Base-by-base conservation (phyloP, 1,139 yeast species). In the Suhomyces anneliseae region DNA sequence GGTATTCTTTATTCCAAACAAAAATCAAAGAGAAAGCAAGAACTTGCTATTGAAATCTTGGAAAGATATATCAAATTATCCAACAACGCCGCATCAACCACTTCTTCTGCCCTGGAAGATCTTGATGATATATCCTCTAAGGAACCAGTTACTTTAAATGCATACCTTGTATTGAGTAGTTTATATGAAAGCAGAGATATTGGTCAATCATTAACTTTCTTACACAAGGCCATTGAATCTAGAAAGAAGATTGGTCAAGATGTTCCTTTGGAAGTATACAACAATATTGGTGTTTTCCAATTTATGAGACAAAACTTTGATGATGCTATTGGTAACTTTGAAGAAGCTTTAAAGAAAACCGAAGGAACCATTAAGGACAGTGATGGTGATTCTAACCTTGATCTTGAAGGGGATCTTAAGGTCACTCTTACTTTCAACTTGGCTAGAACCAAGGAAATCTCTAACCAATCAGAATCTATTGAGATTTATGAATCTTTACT, bases 241-340 rank as follows among this genome's bases (percentile, higher is more conserved):
- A 69, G 74, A 64, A 61, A 74, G 54, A 63, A 69, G 51, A 69
- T 78, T 12, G 69, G 69, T 34, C 69, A 68, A 39, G 74, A 73
- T 27, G 78, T 85, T 2, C 88, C 92, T 2, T 72, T 85, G 47
- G 89, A 86, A 56, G 71, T 90, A 19, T 76, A 83, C 59, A 92
- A 90, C 64, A 93, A 93, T 58, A 74, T 90, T 56, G 99, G 96
- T 39, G 96, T 90, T 8, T 82, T 90, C 65, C 82, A 89, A 52
- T 87, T 88, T 60, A 72, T 83, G 51, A 82, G 79, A 53, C 85
- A 82, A 39, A 82, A 85, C 56, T 71, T 67, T 47, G 83, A 78
- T 4, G 62, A 55, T 2, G 74, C 79, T 0, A 40, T 61, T 6
- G 58, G 57, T 12, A 65, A 58, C 51, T 86, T 88, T 59, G 70